A percentile compares a stretch with the other conserved stretches of the same genome.
phyloP scores from a whole-genome alignment of 2,329 filamentous ascomycete genomes.

The Rutstroemia sp. region DNA sequence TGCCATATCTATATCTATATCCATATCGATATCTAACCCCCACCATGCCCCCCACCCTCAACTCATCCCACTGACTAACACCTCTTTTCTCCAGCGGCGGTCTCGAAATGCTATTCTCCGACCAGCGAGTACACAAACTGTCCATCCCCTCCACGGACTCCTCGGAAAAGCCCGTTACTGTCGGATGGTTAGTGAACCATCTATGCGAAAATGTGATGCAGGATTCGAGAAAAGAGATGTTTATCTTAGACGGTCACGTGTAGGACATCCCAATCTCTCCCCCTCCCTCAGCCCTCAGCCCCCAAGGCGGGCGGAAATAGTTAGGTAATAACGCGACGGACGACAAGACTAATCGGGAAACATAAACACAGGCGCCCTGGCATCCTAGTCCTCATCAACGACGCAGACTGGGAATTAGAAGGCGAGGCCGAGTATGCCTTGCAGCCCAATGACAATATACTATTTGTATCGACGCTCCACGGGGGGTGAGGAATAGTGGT shows the following conservation, averaged over 20 bases:
- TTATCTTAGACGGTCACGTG: conserved; percentile 82
- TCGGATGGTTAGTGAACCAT: conserved; percentile 70
- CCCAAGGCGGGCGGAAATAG: too few relatives aligned
- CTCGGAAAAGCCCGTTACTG: conserved; percentile 54
- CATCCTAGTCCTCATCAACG: conserved; percentile 94
- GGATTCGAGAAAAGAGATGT: conserved; percentile 78
- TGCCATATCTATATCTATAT: too few relatives aligned
- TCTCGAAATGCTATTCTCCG: conserved; percentile 87
- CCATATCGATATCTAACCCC: too few relatives aligned
- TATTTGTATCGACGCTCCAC: conserved; percentile 95
- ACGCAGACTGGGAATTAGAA: conserved; percentile 97
- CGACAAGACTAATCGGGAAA: conserved; percentile 8
- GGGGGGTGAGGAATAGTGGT: conserved; percentile 55
- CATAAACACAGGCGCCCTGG: conserved; percentile 67
- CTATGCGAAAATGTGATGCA: conserved; percentile 79
- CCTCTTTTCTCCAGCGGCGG: conserved; percentile 57
- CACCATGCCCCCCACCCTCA: not conserved
- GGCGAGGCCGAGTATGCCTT: conserved; percentile 88
- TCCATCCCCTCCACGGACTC: conserved; percentile 56
- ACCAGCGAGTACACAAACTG: conserved; percentile 67
- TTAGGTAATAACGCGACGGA: too few relatives aligned
- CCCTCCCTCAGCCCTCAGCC: not conserved
- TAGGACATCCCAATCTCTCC: conserved; percentile 40
- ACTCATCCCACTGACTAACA: not conserved
- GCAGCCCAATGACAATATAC: conserved; percentile 73